These are phyloP conservation scores for Chionographis japonica DNA, from an alignment of 106 monocot species.

Conservation along the genomic window DNA sequence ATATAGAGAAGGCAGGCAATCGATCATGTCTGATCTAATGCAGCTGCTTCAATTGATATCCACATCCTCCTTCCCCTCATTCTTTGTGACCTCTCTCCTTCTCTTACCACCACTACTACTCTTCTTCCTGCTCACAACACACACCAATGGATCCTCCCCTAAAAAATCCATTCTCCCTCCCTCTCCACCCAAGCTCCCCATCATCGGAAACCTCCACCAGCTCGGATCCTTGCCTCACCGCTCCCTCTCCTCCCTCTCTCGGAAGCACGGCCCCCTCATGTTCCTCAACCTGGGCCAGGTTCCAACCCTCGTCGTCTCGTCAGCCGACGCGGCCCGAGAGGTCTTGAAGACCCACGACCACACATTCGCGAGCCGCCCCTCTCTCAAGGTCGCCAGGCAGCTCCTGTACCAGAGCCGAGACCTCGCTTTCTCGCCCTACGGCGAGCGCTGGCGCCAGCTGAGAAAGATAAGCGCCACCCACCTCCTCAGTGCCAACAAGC, in stretches of 20 bases:
- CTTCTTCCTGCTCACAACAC: too few species aligned
- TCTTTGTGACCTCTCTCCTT: too few species aligned
- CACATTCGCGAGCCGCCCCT: conserved; percentile 10
- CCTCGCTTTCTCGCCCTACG: conserved; percentile 13
- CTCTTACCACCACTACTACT: too few species aligned
- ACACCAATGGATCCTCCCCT: too few species aligned
- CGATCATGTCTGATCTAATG: conserved; percentile 23
- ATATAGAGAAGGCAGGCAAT: conserved; percentile 6
- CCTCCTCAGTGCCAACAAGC: conserved; percentile 19
- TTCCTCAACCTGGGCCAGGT: conserved; percentile 12
- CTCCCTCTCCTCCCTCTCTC: conserved; percentile 12
- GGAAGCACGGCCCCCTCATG: conserved; percentile 19
- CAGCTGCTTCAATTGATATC: background rate
- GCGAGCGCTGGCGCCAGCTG: conserved; percentile 16
- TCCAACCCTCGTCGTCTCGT: conserved; percentile 16
- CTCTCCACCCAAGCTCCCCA: conserved; percentile 17
- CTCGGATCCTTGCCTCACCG: conserved; percentile 6
- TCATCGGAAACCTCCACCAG: conserved; percentile 30
- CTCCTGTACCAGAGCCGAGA: background rate
- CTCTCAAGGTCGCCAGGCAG: background rate
- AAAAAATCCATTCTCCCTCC: background rate
- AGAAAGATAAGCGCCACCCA: conserved; percentile 18
- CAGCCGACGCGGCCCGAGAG: conserved; percentile 4
- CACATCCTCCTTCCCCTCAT: too few species aligned
- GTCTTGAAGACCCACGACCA: conserved; percentile 16